A percentile compares a stretch with the other conserved stretches of the same genome.
phyloP scores from a whole-genome alignment of 306 rosid species.

The Cercis canadensis region DNA sequence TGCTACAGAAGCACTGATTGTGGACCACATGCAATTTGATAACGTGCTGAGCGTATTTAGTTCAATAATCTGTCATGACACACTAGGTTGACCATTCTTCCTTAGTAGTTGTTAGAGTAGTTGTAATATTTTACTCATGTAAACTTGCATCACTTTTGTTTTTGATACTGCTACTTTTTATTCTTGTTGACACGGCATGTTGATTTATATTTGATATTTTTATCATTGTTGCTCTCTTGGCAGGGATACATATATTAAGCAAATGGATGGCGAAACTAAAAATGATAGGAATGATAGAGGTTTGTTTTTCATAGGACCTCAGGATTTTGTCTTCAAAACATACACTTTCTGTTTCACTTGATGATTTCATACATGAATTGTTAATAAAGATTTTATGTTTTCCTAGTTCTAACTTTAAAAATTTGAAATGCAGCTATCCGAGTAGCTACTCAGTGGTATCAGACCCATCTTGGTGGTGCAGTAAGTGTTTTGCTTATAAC shows the following conservation, averaged over 20 bases:
- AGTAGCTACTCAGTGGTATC: constrained; percentile 96
- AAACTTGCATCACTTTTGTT: too few species aligned
- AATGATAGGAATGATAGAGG: constrained; percentile 99
- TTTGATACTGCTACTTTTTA: constrained; percentile 10
- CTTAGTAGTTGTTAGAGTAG: too few species aligned
- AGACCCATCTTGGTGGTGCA: constrained; percentile 83
- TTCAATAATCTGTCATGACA: too few species aligned
- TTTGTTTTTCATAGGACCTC: constrained; percentile 41
- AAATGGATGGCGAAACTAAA: constrained; percentile 87
- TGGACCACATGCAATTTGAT: not conserved
- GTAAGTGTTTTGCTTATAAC: constrained; percentile 80
- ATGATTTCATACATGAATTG: constrained; percentile 24
- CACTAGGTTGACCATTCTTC: too few species aligned
- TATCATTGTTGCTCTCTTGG: constrained; percentile 12
- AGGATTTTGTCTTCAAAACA: constrained; percentile 32
- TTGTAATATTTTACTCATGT: too few species aligned
- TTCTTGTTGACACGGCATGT: constrained; percentile 15
- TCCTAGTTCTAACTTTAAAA: constrained; percentile 38
- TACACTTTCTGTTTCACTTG: constrained; percentile 11
- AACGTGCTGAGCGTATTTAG: not conserved
- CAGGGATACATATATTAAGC: constrained; percentile 93
- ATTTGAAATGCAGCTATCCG: constrained; percentile 78
- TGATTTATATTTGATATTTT: not conserved
- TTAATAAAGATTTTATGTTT: constrained; percentile 6
- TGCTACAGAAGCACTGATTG: not conserved